Base-by-base conservation (phyloP, 148 eudicot species). In the Amaranthus cruentus region DNA sequence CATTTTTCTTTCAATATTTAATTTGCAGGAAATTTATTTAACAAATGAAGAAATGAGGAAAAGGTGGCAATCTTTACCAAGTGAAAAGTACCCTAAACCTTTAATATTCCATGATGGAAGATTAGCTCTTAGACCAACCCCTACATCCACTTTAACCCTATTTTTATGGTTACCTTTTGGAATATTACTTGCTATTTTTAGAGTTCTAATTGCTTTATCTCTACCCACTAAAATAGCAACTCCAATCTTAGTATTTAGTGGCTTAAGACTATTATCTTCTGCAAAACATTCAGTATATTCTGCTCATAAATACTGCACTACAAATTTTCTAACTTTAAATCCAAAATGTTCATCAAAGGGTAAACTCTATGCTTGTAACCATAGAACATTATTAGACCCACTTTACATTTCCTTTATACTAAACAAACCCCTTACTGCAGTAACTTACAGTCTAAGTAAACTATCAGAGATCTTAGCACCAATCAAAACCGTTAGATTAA, bases 71-170 rank as follows among this genome's bases (percentile, higher is more conserved):
- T 21, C 63, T 13, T 85, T 92, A 1, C 88, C 96, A 50, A 78
- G 77, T 59, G 76, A 87, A 58, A 82, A 75, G 51, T 90, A 87
- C 71, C 91, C 91, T 9, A 87, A 85, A 72, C 91, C 88, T 46
- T 56, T 92, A n/a, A 83, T 92, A 62, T 92, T 92, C 70, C 97
- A 92, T 75, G 97, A 92, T 72, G 97, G 97, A 8, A 85, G 97
- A 78, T 70, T 92, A 59, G 95, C 90, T 15, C 81, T 86, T 21
- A 85, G 70, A 68, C 97, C 97, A 54, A 87, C 89, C 48, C 87
- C 85, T 53, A 52, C 38, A 1, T 74, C 84, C 55, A 82, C 84
- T 47, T 70, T 88, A 3, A 47, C 86, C 56, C 80, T 92, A 83
- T 86, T 90, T 56, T 47, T 92, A 56, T 92, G 96, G 96, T 63